Percentiles rank a stretch among this genome's conserved stretches.
Evolutionary conservation across 1,284 basidiomycete species (phyloP).

Genomic region (Ustilago xerochloae): DNA sequence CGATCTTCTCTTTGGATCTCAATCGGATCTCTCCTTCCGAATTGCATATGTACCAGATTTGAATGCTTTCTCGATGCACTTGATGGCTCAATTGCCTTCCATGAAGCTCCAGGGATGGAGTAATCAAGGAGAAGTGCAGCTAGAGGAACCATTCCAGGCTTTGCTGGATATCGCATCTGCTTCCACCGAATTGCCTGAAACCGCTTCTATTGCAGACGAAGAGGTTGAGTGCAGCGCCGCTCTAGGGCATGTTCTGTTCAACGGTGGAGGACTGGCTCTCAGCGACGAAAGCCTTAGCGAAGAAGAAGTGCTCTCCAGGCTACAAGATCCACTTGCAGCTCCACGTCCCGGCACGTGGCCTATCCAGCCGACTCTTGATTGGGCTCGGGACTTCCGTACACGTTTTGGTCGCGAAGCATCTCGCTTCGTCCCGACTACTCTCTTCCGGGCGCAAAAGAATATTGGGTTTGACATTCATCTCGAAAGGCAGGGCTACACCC

Average conservation of each 20-base stretch:
- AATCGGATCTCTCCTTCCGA: conserved; percentile 32
- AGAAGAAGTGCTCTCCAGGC: conserved; percentile 16
- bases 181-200: too few relatives aligned
- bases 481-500: conserved; percentile 22
- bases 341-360: conserved; percentile 41
- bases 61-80: conserved; percentile 18
- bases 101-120: conserved; percentile 32
- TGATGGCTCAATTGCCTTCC: conserved; percentile 5
- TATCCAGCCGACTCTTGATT: conserved; percentile 17
- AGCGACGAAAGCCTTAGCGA: conserved; percentile 29
- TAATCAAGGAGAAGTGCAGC: conserved; percentile 3
- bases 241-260: conserved; percentile 42
- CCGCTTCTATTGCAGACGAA: background rate
- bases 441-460: conserved; percentile 45
- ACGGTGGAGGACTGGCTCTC: conserved; percentile 15
- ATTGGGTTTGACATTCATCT: conserved; percentile 35
- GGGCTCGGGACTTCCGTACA: conserved; percentile 26
- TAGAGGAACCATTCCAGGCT: conserved; percentile 23
- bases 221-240: conserved; percentile 26
- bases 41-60: conserved; percentile 25
- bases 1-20: conserved; percentile 27
- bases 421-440: conserved; percentile 32
- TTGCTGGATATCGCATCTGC: conserved; percentile 2
- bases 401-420: conserved; percentile 33
- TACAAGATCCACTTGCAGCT: conserved; percentile 35